Evolutionary conservation across 2,329 filamentous ascomycete species (phyloP).

Genomic region (Botrytis deweyae): DNA sequence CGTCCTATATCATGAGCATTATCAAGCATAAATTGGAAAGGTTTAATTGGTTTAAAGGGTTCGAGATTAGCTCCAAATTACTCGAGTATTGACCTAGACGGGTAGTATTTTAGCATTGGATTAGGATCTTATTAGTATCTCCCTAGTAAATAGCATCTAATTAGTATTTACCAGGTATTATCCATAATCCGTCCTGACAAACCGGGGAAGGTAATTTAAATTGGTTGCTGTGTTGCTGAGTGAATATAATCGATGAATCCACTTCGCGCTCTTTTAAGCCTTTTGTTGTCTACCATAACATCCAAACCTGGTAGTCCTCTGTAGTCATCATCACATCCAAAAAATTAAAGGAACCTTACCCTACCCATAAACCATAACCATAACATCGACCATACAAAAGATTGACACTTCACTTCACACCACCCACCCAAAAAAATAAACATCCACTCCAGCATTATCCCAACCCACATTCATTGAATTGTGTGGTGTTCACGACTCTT

Average conservation of each 20-base stretch:
- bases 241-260: conserved; percentile 9
- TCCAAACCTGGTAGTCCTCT: background rate
- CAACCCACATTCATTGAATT: conserved; percentile 37
- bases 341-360: background rate
- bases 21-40: background rate
- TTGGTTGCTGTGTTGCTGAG: conserved; percentile 18
- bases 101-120: background rate
- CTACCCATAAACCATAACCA: background rate
- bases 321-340: background rate
- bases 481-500: conserved; percentile 28
- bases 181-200: background rate
- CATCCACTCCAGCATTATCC: conserved; percentile 24
- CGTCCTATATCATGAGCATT: background rate
- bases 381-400: background rate
- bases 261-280: conserved; percentile 15
- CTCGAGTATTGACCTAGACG: background rate
- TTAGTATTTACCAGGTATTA: background rate
- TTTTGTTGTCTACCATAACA: conserved; percentile 34
- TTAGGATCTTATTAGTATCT: too few relatives aligned
- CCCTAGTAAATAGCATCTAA: background rate
- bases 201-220: background rate
- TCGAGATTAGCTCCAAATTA: background rate
- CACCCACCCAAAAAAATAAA: background rate
- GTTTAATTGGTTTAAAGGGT: background rate
- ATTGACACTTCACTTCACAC: background rate